Conservation (phyloP, 257 asterid genomes). For the Nicotiana otophora region DNA sequence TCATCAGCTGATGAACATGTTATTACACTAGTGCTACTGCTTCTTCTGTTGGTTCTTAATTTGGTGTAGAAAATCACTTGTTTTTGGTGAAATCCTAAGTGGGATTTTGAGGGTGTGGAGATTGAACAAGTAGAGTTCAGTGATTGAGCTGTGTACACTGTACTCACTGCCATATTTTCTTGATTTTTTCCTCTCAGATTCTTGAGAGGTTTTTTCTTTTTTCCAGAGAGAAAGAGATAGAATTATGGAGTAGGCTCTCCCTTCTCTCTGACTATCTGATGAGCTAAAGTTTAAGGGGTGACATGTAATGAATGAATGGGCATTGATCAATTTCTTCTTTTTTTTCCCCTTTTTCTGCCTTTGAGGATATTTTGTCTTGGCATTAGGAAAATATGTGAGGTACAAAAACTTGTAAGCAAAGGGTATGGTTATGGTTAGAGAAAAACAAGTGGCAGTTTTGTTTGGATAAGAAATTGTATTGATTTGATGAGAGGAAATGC, state of each 20-base stretch:
- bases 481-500: constrained; percentile 14
- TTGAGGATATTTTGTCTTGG: neutral
- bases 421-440: constrained; percentile 34
- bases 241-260: neutral
- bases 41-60: constrained; percentile 15
- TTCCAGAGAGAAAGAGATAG: constrained; percentile 21
- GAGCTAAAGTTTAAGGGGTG: constrained; percentile 13
- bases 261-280: neutral
- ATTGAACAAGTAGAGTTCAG: constrained; percentile 62
- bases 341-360: neutral
- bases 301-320: constrained; percentile 12
- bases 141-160: constrained; percentile 65
- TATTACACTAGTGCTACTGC: constrained; percentile 6
- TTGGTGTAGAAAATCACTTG: constrained; percentile 42
- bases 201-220: neutral
- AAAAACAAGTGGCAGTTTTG: constrained; percentile 22
- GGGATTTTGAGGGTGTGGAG: constrained; percentile 65
- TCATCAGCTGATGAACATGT: constrained; percentile 49
- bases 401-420: constrained; percentile 26
- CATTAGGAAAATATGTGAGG: constrained; percentile 17
- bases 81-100: constrained; percentile 54
- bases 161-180: constrained; percentile 65
- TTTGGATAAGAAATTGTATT: constrained; percentile 22
- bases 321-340: neutral
- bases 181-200: constrained; percentile 12